These are phyloP conservation scores for Cylindrotheca fusiformis DNA, from an alignment of 108 stramenopile genomes.

Conservation along the genomic window DNA sequence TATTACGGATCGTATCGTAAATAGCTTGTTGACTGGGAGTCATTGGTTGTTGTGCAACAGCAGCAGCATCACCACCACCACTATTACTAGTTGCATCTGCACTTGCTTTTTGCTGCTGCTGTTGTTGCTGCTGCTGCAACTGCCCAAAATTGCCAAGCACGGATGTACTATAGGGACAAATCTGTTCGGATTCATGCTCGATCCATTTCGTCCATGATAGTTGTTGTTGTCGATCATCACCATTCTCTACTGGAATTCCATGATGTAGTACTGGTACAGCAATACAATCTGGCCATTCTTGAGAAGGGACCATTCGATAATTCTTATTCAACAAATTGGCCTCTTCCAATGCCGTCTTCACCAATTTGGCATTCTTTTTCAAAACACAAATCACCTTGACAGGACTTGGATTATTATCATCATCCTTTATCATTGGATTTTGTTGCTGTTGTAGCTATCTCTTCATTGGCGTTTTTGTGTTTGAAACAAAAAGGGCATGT, in stretches of 20 bases:
- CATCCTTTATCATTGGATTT: too few relatives aligned
- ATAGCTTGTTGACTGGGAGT: slow-evolving; percentile 15
- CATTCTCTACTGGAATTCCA: not conserved
- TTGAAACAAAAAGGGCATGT: too few relatives aligned
- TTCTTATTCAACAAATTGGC: slow-evolving; percentile 43
- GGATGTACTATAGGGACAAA: slow-evolving; percentile 44
- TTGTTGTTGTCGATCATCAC: not conserved
- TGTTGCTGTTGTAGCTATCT: too few relatives aligned
- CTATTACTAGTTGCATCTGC: not conserved
- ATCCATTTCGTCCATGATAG: not conserved
- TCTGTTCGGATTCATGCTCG: slow-evolving; percentile 21
- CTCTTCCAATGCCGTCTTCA: slow-evolving; percentile 47
- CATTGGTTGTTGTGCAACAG: not conserved
- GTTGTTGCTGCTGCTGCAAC: too few relatives aligned
- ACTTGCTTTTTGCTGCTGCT: too few relatives aligned
- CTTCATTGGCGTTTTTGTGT: too few relatives aligned
- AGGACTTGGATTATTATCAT: too few relatives aligned
- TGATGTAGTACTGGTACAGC: slow-evolving; percentile 12
- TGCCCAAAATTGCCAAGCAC: slow-evolving; percentile 20
- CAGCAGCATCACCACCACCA: not conserved
- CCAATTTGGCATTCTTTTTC: slow-evolving; percentile 51
- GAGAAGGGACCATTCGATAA: slow-evolving; percentile 60
- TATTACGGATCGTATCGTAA: not conserved
- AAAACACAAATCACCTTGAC: slow-evolving; percentile 31
- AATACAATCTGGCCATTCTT: slow-evolving; percentile 14